A percentile compares a stretch with the other conserved stretches of the same genome.
Evolutionary conservation across 306 rosid genomes (phyloP).

Genomic region (Quercus alba): DNA sequence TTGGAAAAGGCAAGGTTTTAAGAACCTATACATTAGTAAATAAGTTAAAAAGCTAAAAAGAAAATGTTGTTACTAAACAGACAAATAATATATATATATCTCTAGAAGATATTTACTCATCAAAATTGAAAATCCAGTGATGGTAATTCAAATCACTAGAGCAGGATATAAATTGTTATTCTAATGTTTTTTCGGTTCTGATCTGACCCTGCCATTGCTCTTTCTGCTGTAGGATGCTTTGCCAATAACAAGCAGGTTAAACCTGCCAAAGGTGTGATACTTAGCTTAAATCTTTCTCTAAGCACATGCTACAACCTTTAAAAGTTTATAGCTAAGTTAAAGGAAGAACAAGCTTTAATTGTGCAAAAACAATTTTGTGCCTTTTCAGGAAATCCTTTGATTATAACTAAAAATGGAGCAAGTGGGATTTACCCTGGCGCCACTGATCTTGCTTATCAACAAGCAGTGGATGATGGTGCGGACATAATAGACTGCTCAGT

Average conservation of each 20-base stretch:
- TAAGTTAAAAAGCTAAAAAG: too few relatives aligned
- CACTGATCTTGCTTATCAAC: slow-evolving; percentile 82
- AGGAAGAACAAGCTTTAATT: neutral
- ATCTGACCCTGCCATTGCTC: slow-evolving; percentile 20
- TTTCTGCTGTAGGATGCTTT: slow-evolving; percentile 65
- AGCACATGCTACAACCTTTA: neutral
- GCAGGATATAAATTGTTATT: neutral
- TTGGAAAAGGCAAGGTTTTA: too few relatives aligned
- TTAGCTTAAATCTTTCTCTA: neutral
- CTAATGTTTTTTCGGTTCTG: neutral
- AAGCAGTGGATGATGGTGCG: slow-evolving; percentile 68
- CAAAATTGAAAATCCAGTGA: neutral
- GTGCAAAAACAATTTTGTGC: neutral
- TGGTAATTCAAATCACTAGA: neutral
- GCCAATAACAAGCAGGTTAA: slow-evolving; percentile 34
- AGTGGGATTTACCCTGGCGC: slow-evolving; percentile 77
- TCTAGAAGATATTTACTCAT: too few relatives aligned
- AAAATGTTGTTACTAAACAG: too few relatives aligned
- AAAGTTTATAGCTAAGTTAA: neutral
- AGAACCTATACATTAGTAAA: too few relatives aligned
- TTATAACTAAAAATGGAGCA: slow-evolving; percentile 78
- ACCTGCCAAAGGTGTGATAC: slow-evolving; percentile 45
- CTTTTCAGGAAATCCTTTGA: slow-evolving; percentile 49
- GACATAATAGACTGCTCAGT: slow-evolving; percentile 91
- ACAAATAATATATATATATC: too few relatives aligned